These are phyloP conservation scores for Candida saitoana DNA, from an alignment of 805 yeast genomes.

Conservation along the genomic window DNA sequence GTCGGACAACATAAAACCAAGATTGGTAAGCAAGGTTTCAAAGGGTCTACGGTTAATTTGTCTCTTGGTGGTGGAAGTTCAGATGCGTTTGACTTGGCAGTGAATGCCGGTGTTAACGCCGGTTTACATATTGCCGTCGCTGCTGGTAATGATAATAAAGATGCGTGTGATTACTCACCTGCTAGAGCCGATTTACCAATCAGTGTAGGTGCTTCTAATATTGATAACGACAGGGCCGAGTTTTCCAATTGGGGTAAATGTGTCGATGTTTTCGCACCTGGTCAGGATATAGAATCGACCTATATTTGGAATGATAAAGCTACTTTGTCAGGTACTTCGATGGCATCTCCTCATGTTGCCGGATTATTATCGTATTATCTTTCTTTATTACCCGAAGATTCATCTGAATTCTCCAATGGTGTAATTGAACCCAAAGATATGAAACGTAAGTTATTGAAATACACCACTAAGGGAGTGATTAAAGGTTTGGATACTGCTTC, in stretches of 20 bases:
- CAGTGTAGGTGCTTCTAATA: conserved; percentile 48
- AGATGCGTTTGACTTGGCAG: conserved; percentile 53
- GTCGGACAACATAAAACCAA: conserved; percentile 31
- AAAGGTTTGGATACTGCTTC: conserved; percentile 40
- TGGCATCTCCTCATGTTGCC: conserved; percentile 59
- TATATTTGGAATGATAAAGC: conserved; percentile 54
- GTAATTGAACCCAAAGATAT: conserved; percentile 49
- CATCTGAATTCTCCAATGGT: conserved; percentile 43
- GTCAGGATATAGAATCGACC: conserved; percentile 51
- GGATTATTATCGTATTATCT: conserved; percentile 54
- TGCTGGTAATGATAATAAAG: conserved; percentile 59
- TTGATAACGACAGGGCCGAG: conserved; percentile 43
- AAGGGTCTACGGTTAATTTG: conserved; percentile 60
- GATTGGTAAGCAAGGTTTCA: conserved; percentile 39
- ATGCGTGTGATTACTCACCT: conserved; percentile 55
- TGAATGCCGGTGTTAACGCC: conserved; percentile 52
- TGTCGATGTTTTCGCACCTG: conserved; percentile 52
- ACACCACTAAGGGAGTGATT: conserved; percentile 46
- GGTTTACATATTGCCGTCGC: conserved; percentile 60
- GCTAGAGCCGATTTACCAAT: conserved; percentile 53
- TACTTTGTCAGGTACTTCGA: conserved; percentile 55
- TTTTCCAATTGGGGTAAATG: conserved; percentile 53
- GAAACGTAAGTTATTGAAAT: conserved; percentile 49
- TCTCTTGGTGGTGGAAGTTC: conserved; percentile 57
- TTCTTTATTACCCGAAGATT: conserved; percentile 49